Evolutionary conservation across 2,329 filamentous ascomycete genomes (phyloP), one percentile per base, ranked within the genome.

Genomic region (Diplodia mutila): DNA sequence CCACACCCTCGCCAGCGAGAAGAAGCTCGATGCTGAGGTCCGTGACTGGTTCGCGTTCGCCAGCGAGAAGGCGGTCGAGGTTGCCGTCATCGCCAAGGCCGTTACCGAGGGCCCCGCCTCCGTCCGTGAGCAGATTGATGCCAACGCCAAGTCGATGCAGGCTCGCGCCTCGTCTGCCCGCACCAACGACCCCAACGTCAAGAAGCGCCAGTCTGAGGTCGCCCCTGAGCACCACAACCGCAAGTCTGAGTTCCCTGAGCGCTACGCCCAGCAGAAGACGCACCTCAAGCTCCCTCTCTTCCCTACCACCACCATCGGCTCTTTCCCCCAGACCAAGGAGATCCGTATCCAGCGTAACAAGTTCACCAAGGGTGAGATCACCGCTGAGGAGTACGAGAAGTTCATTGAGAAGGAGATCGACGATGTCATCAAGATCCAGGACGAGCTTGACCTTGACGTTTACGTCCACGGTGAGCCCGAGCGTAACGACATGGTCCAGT

Each of bases 401-500:
- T 99, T 99, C 88, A 99, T 99, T 75, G 92, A 98, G 88, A 91
- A 97, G 87, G 95, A 99, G 89, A 99, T 99, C 76, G 86, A 93
- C 77, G 90, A 96, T 71, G 93, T 94, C 79, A 88, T 99, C 84
- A 92, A 93, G 87, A 92, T 98, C 82, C 95, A 99, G 86, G 93
- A 98, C 78, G 95, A 98, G 86, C 94, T 99, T 77, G 93, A 89
- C 82, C 90, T 99, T 66, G 95, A 99, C 76, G 95, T 99, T 81
- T 92, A 91, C 80, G 95, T 99, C 72, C 95, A 99, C 86, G 95
- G 95, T 80, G 95, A 99, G 88, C 95, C 95, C 69, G 95, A 99
- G 89, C 93, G 95, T 82, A 99, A 99, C 86, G 95, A 99, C 90
- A 99, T 99, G 95, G 95, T 99, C 65, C 95, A 99, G 85, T 99